Evolutionary conservation across 2,329 filamentous ascomycete genomes (phyloP), one percentile per base, ranked within the genome.

Genomic region (Aspergillus brasiliensis): DNA sequence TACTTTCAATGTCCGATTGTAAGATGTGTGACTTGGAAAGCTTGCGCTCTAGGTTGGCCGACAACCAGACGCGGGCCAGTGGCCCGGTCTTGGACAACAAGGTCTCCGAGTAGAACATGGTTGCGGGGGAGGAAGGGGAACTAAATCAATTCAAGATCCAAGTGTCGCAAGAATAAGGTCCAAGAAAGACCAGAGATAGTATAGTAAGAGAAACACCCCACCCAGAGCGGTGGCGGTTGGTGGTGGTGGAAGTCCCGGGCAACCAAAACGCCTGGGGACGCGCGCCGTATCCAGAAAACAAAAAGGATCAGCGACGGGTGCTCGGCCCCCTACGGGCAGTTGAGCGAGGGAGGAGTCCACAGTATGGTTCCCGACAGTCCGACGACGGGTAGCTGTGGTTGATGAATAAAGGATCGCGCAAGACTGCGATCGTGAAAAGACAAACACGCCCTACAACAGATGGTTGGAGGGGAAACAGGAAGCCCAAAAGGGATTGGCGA

Each of bases 51-150:
- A 98, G 84, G 79, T 98, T 99, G 81, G 95, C 92, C 31, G 95
- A 97, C 63, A 98, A 86, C 95, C 95, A 99, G 81, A 98, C 93
- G 74, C 92, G 91, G 80, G 95, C 95, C 83, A 99, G 81, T 73
- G 95, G 94, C 82, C 95, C 95, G 70, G 92, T 97, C 88, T 97
- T 97, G 77, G 93, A 92, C 71, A 99, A 86, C 61, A 99, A 86
- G 57, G 92, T 92, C 82, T 97, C 92, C 56, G 95, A 97, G 78
- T 97, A 98, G 81, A 99, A 99, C 95, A 99, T 99, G 71, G 63
- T 72, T 70, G 51, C 56, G 44, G 56, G 51, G 27, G 19, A 34
- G 23, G 31, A 13, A 34, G 31, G 31, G 31, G 31, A 34, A 11
- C 13, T 34, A 34, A 34, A 34, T 34, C 31, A 34, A 34, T 13